phyloP scores from a whole-genome alignment of 495 filamentous ascomycete species.

The Penicillium cosmopolitanum region DNA sequence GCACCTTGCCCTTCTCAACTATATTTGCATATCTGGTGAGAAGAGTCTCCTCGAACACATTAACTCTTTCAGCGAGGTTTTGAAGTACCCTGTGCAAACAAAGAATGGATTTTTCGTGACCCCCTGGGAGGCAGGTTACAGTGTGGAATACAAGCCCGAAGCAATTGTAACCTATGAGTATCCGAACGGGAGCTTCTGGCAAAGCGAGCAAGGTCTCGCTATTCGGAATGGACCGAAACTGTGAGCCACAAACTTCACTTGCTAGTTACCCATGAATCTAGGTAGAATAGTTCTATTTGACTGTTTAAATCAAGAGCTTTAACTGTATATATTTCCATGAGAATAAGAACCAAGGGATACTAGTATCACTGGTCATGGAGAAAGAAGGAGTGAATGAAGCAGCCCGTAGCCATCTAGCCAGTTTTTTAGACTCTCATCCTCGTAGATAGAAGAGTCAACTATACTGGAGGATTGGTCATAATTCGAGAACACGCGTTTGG shows the following conservation, averaged over 20 bases:
- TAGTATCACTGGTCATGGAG: too few species aligned
- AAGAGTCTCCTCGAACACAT: constrained; percentile 76
- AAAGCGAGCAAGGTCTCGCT: constrained; percentile 8
- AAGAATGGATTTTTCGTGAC: constrained; percentile 75
- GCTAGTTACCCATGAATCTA: too few species aligned
- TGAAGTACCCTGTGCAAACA: constrained; percentile 69
- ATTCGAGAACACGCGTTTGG: not conserved
- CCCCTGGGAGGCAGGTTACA: constrained; percentile 68
- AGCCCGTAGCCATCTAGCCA: not conserved
- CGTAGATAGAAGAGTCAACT: not conserved
- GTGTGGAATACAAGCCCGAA: constrained; percentile 6
- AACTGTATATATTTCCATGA: too few species aligned
- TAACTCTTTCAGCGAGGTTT: constrained; percentile 80
- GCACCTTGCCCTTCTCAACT: constrained; percentile 80
- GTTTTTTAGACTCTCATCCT: not conserved
- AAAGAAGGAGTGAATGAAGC: too few species aligned
- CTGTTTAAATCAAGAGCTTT: too few species aligned
- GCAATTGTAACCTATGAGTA: constrained; percentile 14
- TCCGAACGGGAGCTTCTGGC: constrained; percentile 17
- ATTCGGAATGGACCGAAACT: not conserved
- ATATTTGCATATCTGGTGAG: constrained; percentile 72
- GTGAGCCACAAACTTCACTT: not conserved
- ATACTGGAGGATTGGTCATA: not conserved
- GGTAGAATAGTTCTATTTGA: too few species aligned
- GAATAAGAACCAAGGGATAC: too few species aligned